Base-by-base conservation (phyloP, 345 rosid genomes). In the Gossypioides kirkii region DNA sequence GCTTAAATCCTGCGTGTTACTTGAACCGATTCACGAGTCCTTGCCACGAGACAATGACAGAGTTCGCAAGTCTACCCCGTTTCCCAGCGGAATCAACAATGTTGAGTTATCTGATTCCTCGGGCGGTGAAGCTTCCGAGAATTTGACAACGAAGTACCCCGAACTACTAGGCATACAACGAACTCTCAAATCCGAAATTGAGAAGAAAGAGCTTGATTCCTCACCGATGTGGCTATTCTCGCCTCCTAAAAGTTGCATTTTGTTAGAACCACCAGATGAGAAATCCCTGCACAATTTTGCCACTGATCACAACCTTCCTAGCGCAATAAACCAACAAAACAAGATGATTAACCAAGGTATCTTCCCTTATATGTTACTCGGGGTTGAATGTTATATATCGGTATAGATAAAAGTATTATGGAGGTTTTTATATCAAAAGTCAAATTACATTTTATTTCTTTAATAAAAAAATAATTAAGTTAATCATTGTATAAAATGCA, bases 191-290 rank as follows among this genome's bases (percentile, higher is more conserved):
- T 76, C 86, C n/a, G 86, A 82, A 71, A 62, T 75, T 22, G 80
- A 77, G 26, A 85, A 80, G 69, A 84, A 84, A 52, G 91, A 84
- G 46, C 46, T 85, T 7, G 92, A 79, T 10, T 71, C 89, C 28
- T 91, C 96, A 12, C 96, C 98, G 41, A 74, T 83, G 16, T 93
- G 99, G 99, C 80, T 75, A 22, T 84, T 90, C 76, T 96, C 99
- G 41, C 96, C 98, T 73, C 97, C 92, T n/a, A 93, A 86, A 80
- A 87, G 91, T 56, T 93, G 94, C 82, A 80, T 83, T 76, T 75
- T 95, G 74, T 71, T 92, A 83, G 90, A 86, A 72, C 97, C 88
- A 56, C 81, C 76, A 61, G 64, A 60, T 28, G 64, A 60, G 43
- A 28, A 60, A 28, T 28, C 64, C 11, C 64, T 60, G 20, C 42